Base-by-base conservation (phyloP, 1,284 basidiomycete genomes). In the Ustilago trichophora region DNA sequence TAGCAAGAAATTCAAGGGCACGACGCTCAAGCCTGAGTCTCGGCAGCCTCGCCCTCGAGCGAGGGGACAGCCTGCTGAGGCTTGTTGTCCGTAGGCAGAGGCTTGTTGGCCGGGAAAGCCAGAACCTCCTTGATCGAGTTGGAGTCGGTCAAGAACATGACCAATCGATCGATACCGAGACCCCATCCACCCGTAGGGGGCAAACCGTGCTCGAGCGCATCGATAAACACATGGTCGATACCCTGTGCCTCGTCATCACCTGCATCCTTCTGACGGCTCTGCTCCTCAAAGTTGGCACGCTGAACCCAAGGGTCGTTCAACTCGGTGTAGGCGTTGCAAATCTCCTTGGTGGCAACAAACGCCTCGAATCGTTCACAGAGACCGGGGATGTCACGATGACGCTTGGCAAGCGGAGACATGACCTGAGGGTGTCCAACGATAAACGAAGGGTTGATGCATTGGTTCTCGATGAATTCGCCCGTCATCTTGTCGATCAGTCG, bases 201-300 rank as follows among this genome's bases (percentile, higher is more conserved):
- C 7, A 98, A 87, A 81, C 94, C 96, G 81, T 98, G 92, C 84
- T 98, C 95, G 71, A 98, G 88, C 3, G 92, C 93, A 41, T 82
- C 79, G 37, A 82, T 72, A 43, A 80, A 79, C 25, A 78, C 76
- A 42, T 76, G 72, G 76, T 99, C 96, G 59, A 98, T 88, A 27
- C 91, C 93, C 84, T 98, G 95, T 8, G 95, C 95, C 83, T 98
- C 96, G 56, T 98, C 96, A 79, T 98, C 95, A 62, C 95, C 95
- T 60, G 90, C 88, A 57, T 93, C 92, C 88, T 98, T 98, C 84
- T 98, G 95, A 76, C 88, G 87, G 52, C 87, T 86, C 86, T 90
- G 79, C 83, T 98, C 95, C 83, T 96, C 92, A 84, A 99, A 99
- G 75, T 94, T 89, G 77, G 93, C 85, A 21, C 93, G 87, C 84